These are phyloP conservation scores for Triticum urartu DNA, from an alignment of 176 grass and related monocot species.

Conservation along the genomic window DNA sequence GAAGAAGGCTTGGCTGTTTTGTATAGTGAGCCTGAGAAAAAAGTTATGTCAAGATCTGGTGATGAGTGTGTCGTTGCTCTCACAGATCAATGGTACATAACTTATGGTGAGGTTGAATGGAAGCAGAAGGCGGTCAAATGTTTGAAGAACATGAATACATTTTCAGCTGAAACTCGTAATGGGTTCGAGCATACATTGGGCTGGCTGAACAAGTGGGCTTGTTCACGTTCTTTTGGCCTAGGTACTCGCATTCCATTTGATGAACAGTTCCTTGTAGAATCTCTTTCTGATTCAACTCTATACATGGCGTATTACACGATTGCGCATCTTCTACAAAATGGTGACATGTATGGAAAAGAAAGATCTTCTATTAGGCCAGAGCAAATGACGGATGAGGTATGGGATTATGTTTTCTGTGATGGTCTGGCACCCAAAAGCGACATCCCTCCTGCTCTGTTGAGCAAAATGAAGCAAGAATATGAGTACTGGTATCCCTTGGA, in stretches of 20 bases:
- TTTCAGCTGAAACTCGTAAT: slow-evolving; percentile 56
- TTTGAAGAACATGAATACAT: slow-evolving; percentile 67
- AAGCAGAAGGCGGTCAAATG: slow-evolving; percentile 60
- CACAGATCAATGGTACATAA: slow-evolving; percentile 81
- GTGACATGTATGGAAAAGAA: slow-evolving; percentile 67
- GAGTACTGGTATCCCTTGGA: slow-evolving; percentile 90
- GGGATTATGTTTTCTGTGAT: slow-evolving; percentile 68
- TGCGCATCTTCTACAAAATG: slow-evolving; percentile 65
- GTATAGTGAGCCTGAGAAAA: slow-evolving; percentile 72
- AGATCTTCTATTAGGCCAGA: slow-evolving; percentile 44
- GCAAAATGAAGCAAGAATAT: slow-evolving; percentile 77
- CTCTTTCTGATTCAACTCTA: slow-evolving; percentile 83
- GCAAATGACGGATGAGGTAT: slow-evolving; percentile 75
- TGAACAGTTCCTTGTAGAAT: slow-evolving; percentile 71
- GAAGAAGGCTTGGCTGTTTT: slow-evolving; percentile 52
- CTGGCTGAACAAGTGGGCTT: slow-evolving; percentile 79
- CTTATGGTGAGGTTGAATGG: slow-evolving; percentile 73
- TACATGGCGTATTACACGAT: slow-evolving; percentile 85
- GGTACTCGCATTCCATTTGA: slow-evolving; percentile 80
- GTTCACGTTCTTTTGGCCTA: slow-evolving; percentile 75
- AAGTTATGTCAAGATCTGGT: slow-evolving; percentile 81
- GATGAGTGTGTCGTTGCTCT: slow-evolving; percentile 81
- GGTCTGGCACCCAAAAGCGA: slow-evolving; percentile 49
- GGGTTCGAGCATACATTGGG: slow-evolving; percentile 70
- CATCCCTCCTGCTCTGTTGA: slow-evolving; percentile 47